Percentiles rank a stretch among this genome's conserved stretches.
phyloP scores from a whole-genome alignment of 1,284 basidiomycete genomes.

The Tilletia indica region DNA sequence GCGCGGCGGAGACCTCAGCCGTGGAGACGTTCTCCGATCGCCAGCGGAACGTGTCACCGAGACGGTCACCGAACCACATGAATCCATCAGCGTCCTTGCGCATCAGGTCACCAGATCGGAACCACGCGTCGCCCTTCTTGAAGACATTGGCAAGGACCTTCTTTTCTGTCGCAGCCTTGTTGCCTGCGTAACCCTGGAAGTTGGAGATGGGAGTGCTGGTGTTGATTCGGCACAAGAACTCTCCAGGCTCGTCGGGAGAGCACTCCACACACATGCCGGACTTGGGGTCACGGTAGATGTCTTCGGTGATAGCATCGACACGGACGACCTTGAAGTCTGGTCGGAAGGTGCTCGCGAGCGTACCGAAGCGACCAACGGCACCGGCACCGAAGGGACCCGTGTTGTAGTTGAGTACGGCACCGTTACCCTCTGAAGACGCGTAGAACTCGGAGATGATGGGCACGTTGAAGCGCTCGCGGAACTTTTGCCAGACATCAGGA shows the following conservation, averaged over 20 bases:
- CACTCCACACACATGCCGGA: conserved; percentile 53
- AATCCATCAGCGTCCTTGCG: conserved; percentile 44
- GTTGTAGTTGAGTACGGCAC: conserved; percentile 53
- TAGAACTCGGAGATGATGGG: conserved; percentile 54
- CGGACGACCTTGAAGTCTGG: conserved; percentile 50
- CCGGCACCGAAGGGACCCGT: conserved; percentile 53
- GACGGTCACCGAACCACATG: conserved; percentile 54
- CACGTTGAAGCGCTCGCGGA: conserved; percentile 54
- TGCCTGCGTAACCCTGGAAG: conserved; percentile 51
- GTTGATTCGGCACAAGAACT: conserved; percentile 52
- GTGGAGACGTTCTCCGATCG: conserved; percentile 53
- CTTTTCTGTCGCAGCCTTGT: conserved; percentile 52
- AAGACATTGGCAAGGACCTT: conserved; percentile 55
- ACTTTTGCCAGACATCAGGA: conserved; percentile 56
- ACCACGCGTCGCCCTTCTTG: conserved; percentile 52
- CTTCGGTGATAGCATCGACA: conserved; percentile 56
- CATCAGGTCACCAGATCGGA: conserved; percentile 55
- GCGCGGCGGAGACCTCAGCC: conserved; percentile 47
- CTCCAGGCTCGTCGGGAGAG: conserved; percentile 46
- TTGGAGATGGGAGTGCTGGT: conserved; percentile 30
- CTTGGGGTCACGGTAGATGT: conserved; percentile 49
- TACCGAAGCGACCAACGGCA: conserved; percentile 52
- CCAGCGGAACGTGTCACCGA: conserved; percentile 56
- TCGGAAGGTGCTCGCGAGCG: conserved; percentile 32
- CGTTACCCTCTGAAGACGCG: conserved; percentile 54